A percentile compares a stretch with the other conserved stretches of the same genome.
phyloP scores from a whole-genome alignment of 441 rosid species.

The Erysimum cheiri region DNA sequence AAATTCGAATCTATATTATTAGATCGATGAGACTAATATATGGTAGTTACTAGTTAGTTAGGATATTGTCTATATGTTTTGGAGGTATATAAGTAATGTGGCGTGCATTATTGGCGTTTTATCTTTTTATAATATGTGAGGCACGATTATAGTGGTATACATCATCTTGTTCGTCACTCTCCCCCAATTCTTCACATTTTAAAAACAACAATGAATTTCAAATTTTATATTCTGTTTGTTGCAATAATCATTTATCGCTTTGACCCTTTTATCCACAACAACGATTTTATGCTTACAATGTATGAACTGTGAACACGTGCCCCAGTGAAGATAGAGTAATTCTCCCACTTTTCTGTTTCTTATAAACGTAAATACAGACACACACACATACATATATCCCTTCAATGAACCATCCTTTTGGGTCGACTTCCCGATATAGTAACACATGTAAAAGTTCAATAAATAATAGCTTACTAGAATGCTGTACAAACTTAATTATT shows the following conservation, averaged over 20 bases:
- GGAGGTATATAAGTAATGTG: conserved; percentile 37
- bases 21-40: conserved; percentile 22
- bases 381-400: background rate
- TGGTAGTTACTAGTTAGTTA: conserved; percentile 41
- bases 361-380: background rate
- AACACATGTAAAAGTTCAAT: conserved; percentile 35
- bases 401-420: conserved; percentile 2
- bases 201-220: background rate
- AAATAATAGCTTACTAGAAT: conserved; percentile 9
- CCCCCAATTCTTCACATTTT: conserved; percentile 16
- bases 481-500: conserved; percentile 26
- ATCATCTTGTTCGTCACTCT: conserved; percentile 48
- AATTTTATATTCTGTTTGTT: conserved; percentile 17
- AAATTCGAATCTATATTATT: conserved; percentile 32
- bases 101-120: conserved; percentile 45
- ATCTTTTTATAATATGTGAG: conserved; percentile 29
- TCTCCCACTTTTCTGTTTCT: background rate
- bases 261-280: conserved; percentile 31
- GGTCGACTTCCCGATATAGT: conserved; percentile 28
- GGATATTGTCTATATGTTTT: conserved; percentile 25
- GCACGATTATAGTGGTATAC: conserved; percentile 47
- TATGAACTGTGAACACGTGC: conserved; percentile 43
- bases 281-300: conserved; percentile 23
- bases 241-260: conserved; percentile 24
- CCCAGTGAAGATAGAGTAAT: conserved; percentile 15